Percentiles rank a stretch among this genome's conserved stretches.
Evolutionary conservation across 2,329 filamentous ascomycete species (phyloP).

Genomic region (Cyphellophora europaea): DNA sequence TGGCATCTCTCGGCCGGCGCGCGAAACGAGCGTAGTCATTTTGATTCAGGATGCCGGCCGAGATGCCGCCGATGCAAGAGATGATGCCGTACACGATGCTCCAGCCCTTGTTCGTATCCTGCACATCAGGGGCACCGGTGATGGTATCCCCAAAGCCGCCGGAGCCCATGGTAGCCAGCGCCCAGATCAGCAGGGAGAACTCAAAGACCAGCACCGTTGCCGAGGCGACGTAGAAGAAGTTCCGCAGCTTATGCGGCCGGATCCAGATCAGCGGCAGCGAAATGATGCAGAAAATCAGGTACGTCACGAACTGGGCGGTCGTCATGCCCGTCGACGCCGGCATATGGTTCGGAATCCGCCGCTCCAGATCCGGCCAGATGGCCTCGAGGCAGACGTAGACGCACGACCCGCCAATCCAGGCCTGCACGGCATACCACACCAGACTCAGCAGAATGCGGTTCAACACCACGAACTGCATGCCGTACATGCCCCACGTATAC

Average conservation of each 20-base stretch:
- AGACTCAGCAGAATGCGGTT: conserved; percentile 61
- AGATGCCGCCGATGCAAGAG: conserved; percentile 34
- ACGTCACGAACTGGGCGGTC: conserved; percentile 32
- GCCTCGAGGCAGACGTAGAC: conserved; percentile 38
- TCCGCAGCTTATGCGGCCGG: conserved; percentile 33
- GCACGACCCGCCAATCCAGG: conserved; percentile 36
- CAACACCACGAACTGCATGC: conserved; percentile 76
- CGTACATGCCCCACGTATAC: conserved; percentile 71
- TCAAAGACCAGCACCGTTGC: conserved; percentile 32
- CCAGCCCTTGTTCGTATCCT: conserved; percentile 12
- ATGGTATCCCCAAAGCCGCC: conserved; percentile 22
- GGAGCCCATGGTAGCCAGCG: conserved; percentile 24
- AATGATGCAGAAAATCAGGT: conserved; percentile 36
- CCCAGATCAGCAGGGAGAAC: conserved; percentile 26
- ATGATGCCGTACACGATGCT: conserved; percentile 25
- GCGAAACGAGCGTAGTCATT: conserved; percentile 37
- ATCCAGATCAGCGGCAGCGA: conserved; percentile 38
- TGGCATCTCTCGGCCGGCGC: conserved; percentile 28
- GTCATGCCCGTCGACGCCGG: conserved; percentile 15
- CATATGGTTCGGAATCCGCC: conserved; percentile 31
- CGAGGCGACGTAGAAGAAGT: conserved; percentile 33
- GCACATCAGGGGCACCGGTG: conserved; percentile 6
- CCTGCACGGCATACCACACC: conserved; percentile 45
- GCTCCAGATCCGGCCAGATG: conserved; percentile 34
- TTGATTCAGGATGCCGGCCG: conserved; percentile 37